These are phyloP conservation scores for Emmonsiellopsis sp. DNA, from an alignment of 2,329 filamentous ascomycete species.

Conservation along the genomic window DNA sequence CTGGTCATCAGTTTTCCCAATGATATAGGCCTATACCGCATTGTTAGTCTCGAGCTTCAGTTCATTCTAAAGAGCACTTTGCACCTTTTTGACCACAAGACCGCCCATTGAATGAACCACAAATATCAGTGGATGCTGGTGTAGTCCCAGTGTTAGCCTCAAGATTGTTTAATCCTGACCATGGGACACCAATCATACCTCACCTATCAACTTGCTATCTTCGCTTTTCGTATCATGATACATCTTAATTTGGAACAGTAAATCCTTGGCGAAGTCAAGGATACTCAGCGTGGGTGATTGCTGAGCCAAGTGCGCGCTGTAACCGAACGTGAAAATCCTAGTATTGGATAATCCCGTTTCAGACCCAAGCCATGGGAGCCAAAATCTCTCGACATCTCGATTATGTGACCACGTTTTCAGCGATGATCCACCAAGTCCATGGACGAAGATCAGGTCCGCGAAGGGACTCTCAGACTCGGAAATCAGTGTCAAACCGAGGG, in stretches of 20 bases:
- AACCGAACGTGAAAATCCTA: conserved; percentile 22
- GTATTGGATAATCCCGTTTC: conserved; percentile 23
- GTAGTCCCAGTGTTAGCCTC: background rate
- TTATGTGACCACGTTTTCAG: conserved; percentile 27
- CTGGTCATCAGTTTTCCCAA: conserved; percentile 7
- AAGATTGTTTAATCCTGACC: background rate
- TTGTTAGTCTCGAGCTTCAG: background rate
- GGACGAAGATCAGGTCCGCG: conserved; percentile 30
- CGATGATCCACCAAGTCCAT: conserved; percentile 30
- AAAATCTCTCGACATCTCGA: conserved; percentile 15
- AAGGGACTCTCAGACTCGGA: conserved; percentile 1
- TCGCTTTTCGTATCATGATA: background rate
- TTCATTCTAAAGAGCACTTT: background rate
- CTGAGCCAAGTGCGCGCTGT: conserved; percentile 6
- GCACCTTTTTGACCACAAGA: conserved; percentile 19
- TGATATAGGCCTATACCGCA: conserved; percentile 10
- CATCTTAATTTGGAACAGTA: conserved; percentile 4
- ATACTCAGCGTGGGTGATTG: background rate
- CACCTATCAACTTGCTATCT: background rate
- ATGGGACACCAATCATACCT: background rate
- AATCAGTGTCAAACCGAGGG: conserved; percentile 3
- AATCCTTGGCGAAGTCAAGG: conserved; percentile 6
- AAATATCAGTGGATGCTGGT: conserved; percentile 26
- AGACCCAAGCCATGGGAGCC: conserved; percentile 26
- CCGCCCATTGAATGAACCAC: conserved; percentile 40